A percentile compares a stretch with the other conserved stretches of the same genome.
These are phyloP conservation scores for Lophiostoma macrostomum DNA, from an alignment of 495 filamentous ascomycete species.

Conservation along the genomic window DNA sequence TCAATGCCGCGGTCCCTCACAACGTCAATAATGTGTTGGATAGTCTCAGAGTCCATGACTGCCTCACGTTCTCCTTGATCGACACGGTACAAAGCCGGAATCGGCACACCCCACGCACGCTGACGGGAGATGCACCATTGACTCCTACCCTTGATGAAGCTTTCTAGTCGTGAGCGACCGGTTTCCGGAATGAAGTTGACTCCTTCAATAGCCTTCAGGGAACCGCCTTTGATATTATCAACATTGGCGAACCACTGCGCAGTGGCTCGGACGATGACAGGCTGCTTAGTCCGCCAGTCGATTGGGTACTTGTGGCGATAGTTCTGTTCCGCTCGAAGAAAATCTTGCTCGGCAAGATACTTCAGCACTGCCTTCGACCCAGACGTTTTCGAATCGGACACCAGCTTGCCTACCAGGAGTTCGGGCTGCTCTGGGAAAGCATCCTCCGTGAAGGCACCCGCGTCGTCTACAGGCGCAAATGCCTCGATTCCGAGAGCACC, in stretches of 20 bases:
- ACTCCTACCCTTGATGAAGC: conserved; percentile 79
- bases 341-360: conserved; percentile 50
- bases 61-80: conserved; percentile 57
- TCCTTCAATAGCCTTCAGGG: conserved; percentile 62
- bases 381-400: conserved; percentile 47
- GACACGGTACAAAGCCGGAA: conserved; percentile 79
- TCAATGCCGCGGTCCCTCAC: conserved; percentile 76
- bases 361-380: conserved; percentile 68
- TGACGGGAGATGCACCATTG: conserved; percentile 99
- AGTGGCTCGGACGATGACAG: conserved; percentile 86
- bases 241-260: conserved; percentile 98
- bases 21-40: conserved; percentile 79
- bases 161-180: conserved; percentile 69
- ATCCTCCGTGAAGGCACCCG: conserved; percentile 72
- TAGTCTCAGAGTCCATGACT: conserved; percentile 70
- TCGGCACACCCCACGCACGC: conserved; percentile 93
- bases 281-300: conserved; percentile 93
- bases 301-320: conserved; percentile 93
- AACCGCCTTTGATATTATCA: conserved; percentile 68
- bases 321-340: conserved; percentile 63
- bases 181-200: conserved; percentile 75
- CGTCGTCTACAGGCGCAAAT: conserved; percentile 76
- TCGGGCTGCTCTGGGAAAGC: conserved; percentile 66
- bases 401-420: conserved; percentile 58
- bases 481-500: conserved; percentile 59